A percentile compares a stretch with the other conserved stretches of the same genome.
Conservation (phyloP, 2,329 filamentous ascomycete genomes). For the Aspergillus spinulosporus region DNA sequence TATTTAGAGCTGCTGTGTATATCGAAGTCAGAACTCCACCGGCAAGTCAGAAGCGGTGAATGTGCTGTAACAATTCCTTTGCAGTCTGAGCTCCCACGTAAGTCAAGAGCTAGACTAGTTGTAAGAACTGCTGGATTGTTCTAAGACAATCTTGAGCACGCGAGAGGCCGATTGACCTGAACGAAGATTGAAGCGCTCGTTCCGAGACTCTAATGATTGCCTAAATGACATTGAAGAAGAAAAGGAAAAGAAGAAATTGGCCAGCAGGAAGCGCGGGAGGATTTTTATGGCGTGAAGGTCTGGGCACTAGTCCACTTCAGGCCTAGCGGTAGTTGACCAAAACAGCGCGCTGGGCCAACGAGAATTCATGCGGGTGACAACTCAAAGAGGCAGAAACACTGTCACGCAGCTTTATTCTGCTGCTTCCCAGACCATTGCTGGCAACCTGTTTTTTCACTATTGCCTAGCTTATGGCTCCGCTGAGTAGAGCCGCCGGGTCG, state of each 20-base stretch:
- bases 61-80: conserved; percentile 48
- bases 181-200: conserved; percentile 82
- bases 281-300: conserved; percentile 25
- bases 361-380: conserved; percentile 31
- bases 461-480: conserved; percentile 40
- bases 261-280: conserved; percentile 29
- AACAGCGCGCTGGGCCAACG: conserved; percentile 31
- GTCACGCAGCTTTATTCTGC: conserved; percentile 15
- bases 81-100: conserved; percentile 57
- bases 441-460: neutral
- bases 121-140: conserved; percentile 70
- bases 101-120: conserved; percentile 64
- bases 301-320: conserved; percentile 32
- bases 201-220: conserved; percentile 99
- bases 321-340: conserved; percentile 27
- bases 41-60: neutral
- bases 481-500: conserved; percentile 37
- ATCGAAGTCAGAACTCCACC: neutral
- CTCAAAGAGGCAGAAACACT: conserved; percentile 29
- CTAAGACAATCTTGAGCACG: conserved; percentile 99
- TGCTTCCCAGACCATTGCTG: conserved; percentile 3
- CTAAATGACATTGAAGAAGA: conserved; percentile 64
- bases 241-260: conserved; percentile 47
- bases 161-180: conserved; percentile 82
- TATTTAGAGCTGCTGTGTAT: neutral